phyloP scores from a whole-genome alignment of 2,329 filamentous ascomycete species.

The Xylaria sp. region DNA sequence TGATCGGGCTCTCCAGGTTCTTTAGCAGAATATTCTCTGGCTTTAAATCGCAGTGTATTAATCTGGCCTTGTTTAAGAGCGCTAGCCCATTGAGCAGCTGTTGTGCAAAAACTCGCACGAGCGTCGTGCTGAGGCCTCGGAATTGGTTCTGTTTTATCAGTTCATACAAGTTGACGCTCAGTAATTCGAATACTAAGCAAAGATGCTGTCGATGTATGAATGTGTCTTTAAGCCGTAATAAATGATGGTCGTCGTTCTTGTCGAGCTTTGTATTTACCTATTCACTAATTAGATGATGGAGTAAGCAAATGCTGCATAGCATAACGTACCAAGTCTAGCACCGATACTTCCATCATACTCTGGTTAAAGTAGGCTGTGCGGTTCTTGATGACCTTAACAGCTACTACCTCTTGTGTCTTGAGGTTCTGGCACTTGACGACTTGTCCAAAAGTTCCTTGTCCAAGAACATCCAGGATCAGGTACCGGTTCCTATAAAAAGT shows the following conservation, averaged over 20 bases:
- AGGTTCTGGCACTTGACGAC: conserved; percentile 99
- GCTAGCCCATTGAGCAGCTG: conserved; percentile 92
- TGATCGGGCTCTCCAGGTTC: conserved; percentile 97
- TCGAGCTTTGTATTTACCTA: conserved; percentile 97
- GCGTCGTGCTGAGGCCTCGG: conserved; percentile 91
- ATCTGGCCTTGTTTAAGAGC: conserved; percentile 89
- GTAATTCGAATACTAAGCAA: conserved; percentile 92
- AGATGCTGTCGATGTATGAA: conserved; percentile 98
- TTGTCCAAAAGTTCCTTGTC: conserved; percentile 97
- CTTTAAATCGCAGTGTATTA: conserved; percentile 98
- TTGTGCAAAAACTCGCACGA: conserved; percentile 96
- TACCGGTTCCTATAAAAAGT: conserved; percentile 76
- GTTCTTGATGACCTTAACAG: conserved; percentile 99
- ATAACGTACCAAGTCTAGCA: conserved; percentile 80
- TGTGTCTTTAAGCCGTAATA: conserved; percentile 92
- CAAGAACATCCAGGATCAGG: conserved; percentile 93
- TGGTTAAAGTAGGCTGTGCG: conserved; percentile 99
- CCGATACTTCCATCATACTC: conserved; percentile 99
- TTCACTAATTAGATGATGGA: conserved; percentile 34
- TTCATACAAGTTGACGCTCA: conserved; percentile 98
- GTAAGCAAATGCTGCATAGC: not conserved
- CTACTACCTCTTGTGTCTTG: conserved; percentile 97
- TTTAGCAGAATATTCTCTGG: conserved; percentile 98
- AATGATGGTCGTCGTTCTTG: conserved; percentile 98
- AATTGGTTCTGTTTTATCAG: conserved; percentile 99